Conservation (phyloP, 495 filamentous ascomycete species). For the Corynascus novoguineensis region DNA sequence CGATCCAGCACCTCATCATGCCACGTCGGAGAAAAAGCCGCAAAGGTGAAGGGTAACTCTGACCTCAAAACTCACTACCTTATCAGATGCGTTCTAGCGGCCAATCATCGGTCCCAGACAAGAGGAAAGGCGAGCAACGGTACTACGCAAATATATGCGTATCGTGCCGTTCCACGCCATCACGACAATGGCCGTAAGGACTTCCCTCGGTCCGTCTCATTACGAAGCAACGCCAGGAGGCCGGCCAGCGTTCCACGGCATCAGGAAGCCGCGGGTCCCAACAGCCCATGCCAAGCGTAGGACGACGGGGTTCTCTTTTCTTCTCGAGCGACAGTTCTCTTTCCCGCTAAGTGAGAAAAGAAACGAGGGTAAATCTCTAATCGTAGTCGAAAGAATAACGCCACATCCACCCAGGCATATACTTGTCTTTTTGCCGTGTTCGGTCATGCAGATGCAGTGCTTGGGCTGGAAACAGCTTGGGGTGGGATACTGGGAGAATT, state of each 20-base stretch:
- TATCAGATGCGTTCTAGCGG: too few relatives aligned
- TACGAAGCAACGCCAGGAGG: neutral
- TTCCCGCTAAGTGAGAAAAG: neutral
- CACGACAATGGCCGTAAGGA: constrained; percentile 10
- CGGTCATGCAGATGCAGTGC: too few relatives aligned
- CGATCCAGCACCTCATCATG: neutral
- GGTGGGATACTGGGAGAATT: too few relatives aligned
- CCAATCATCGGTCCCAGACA: too few relatives aligned
- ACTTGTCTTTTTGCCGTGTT: too few relatives aligned
- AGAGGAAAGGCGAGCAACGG: neutral
- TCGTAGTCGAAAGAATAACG: too few relatives aligned
- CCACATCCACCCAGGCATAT: too few relatives aligned
- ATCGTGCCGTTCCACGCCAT: neutral
- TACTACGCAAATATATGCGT: neutral
- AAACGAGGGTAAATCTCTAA: neutral
- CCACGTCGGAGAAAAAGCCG: neutral
- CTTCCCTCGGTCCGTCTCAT: neutral
- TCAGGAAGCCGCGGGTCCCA: constrained; percentile 6
- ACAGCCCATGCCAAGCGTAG: constrained; percentile 16
- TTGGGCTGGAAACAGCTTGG: too few relatives aligned
- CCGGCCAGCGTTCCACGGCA: constrained; percentile 10
- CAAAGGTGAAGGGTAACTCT: neutral
- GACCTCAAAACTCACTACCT: neutral
- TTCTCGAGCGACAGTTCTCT: neutral
- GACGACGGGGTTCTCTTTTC: neutral